Conservation (phyloP, 2,329 filamentous ascomycete genomes). For the Gaeumannomyces tritici region DNA sequence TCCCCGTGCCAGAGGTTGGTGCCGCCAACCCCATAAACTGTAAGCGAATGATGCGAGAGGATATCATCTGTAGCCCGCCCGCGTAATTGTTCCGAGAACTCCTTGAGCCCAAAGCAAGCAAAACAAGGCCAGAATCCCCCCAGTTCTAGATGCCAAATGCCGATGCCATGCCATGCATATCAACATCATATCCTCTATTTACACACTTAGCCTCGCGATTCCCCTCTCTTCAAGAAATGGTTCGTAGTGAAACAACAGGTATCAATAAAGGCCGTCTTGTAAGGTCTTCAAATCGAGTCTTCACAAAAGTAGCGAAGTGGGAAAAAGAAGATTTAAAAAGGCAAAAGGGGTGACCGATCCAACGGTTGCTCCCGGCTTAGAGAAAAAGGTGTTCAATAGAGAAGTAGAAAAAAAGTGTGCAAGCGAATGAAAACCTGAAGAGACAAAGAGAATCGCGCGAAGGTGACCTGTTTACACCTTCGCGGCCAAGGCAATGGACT, state of each 20-base stretch:
- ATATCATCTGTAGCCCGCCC: constrained; percentile 24
- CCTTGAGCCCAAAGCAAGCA: constrained; percentile 24
- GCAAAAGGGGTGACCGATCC: constrained; percentile 4
- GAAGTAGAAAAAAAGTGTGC: constrained; percentile 2
- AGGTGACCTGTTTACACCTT: constrained; percentile 27
- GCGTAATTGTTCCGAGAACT: constrained; percentile 34
- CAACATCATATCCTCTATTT: constrained; percentile 40
- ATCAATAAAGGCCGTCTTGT: constrained; percentile 10
- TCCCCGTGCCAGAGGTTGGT: constrained; percentile 5
- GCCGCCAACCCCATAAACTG: constrained; percentile 7
- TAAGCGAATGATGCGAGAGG: constrained; percentile 36
- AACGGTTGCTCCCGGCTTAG: not conserved
- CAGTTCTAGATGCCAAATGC: constrained; percentile 38
- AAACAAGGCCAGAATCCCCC: constrained; percentile 15
- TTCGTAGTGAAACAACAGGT: constrained; percentile 5
- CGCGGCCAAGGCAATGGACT: constrained; percentile 30
- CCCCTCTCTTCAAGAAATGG: constrained; percentile 13
- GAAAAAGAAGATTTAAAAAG: constrained; percentile 13
- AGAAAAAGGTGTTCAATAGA: constrained; percentile 1
- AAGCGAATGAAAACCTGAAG: not conserved
- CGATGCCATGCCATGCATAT: constrained; percentile 38
- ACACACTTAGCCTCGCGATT: constrained; percentile 28
- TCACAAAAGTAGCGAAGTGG: constrained; percentile 10
- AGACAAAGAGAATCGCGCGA: constrained; percentile 13
- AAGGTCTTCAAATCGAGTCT: constrained; percentile 7